A percentile compares a stretch with the other conserved stretches of the same genome.
These are phyloP conservation scores for Sarocladiaceae sp. DNA, from an alignment of 2,329 filamentous ascomycete species.

Conservation along the genomic window DNA sequence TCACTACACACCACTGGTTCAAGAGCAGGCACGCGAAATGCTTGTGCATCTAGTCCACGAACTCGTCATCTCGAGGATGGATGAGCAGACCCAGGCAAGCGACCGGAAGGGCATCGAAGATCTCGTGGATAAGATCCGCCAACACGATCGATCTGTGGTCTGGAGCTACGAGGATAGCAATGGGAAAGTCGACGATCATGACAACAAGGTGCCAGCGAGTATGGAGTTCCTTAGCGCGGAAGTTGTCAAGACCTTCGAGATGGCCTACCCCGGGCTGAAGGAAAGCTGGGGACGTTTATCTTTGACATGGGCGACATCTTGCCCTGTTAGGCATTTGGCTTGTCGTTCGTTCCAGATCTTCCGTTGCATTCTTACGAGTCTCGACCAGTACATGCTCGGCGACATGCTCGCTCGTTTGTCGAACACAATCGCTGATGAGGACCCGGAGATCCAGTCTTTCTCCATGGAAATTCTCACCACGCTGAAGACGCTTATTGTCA, in stretches of 20 bases:
- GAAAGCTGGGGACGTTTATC: conserved; percentile 90
- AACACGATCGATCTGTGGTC: conserved; percentile 77
- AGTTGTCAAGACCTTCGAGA: conserved; percentile 79
- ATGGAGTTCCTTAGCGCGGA: conserved; percentile 83
- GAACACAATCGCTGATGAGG: conserved; percentile 94
- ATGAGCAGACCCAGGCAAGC: conserved; percentile 57
- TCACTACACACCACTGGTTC: conserved; percentile 90
- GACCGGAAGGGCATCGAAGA: conserved; percentile 77
- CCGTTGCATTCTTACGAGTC: conserved; percentile 82
- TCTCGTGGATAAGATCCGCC: conserved; percentile 80
- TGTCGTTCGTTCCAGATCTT: conserved; percentile 98
- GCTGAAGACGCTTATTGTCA: conserved; percentile 83
- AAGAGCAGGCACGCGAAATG: conserved; percentile 97
- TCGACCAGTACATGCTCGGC: conserved; percentile 91
- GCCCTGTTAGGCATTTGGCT: conserved; percentile 88
- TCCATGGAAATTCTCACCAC: conserved; percentile 98
- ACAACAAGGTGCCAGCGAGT: conserved; percentile 75
- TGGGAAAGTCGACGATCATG: conserved; percentile 67
- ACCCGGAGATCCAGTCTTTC: conserved; percentile 91
- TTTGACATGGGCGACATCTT: conserved; percentile 93
- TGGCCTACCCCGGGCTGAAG: conserved; percentile 80
- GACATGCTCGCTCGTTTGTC: conserved; percentile 95
- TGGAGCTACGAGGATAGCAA: conserved; percentile 96
- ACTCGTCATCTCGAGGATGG: conserved; percentile 75
- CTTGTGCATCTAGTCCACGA: conserved; percentile 96